Conservation (phyloP, 2,329 filamentous ascomycete species). For the Trichocomaceae sp. region DNA sequence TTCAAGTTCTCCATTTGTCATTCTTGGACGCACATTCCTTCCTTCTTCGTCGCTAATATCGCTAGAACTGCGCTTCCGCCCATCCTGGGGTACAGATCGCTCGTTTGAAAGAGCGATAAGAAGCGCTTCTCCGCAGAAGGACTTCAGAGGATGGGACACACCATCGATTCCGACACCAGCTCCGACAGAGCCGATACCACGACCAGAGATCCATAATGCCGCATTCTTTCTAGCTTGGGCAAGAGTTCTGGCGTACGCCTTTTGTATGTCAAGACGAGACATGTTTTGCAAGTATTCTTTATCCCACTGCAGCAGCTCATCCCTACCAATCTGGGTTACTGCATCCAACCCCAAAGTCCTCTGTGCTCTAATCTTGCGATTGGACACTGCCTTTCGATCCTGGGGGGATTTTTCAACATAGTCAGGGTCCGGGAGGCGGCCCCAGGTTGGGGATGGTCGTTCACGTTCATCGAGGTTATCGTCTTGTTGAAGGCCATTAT, state of each 20-base stretch:
- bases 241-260: constrained; percentile 36
- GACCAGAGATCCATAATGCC: constrained; percentile 53
- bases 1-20: constrained; percentile 25
- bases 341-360: constrained; percentile 45
- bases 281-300: constrained; percentile 57
- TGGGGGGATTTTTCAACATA: constrained; percentile 13
- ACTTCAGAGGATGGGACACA: constrained; percentile 47
- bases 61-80: constrained; percentile 25
- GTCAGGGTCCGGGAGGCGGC: constrained; percentile 18
- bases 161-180: constrained; percentile 36
- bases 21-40: constrained; percentile 35
- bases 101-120: constrained; percentile 43
- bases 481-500: background rate
- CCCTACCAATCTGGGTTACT: constrained; percentile 48
- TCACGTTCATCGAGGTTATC: constrained; percentile 21
- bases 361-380: constrained; percentile 23
- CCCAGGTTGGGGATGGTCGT: constrained; percentile 20
- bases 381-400: background rate
- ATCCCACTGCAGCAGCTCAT: constrained; percentile 53
- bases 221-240: constrained; percentile 57
- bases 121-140: constrained; percentile 53
- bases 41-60: constrained; percentile 17
- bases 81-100: constrained; percentile 11
- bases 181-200: constrained; percentile 52
- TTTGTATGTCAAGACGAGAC: constrained; percentile 41